phyloP scores from a whole-genome alignment of 2,329 filamentous ascomycete genomes.

The Sporothrix dimorphospora region DNA sequence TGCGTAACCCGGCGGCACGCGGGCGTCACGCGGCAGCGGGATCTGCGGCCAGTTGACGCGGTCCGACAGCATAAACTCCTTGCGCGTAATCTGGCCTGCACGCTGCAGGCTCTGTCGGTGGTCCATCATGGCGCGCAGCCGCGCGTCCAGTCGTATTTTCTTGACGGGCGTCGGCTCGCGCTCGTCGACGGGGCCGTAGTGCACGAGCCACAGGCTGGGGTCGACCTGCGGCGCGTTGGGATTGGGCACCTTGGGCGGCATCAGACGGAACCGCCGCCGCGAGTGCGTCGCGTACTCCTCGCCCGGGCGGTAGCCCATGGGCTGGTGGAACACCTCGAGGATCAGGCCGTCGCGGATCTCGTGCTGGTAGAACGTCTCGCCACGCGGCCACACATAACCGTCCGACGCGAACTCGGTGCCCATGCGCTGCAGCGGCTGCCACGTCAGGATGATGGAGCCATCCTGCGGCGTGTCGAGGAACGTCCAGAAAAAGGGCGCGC shows the following conservation, averaged over 20 bases:
- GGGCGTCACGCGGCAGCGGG: slow-evolving; percentile 63
- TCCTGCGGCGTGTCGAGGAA: slow-evolving; percentile 83
- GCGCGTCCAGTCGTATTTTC: slow-evolving; percentile 66
- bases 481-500: slow-evolving; percentile 89
- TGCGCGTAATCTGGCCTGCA: slow-evolving; percentile 80
- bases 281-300: slow-evolving; percentile 77
- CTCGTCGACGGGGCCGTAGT: slow-evolving; percentile 79
- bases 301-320: slow-evolving; percentile 72
- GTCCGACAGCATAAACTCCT: slow-evolving; percentile 94
- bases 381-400: slow-evolving; percentile 87
- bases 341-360: slow-evolving; percentile 70
- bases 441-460: slow-evolving; percentile 81
- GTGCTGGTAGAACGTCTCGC: slow-evolving; percentile 75
- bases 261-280: slow-evolving; percentile 82
- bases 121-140: slow-evolving; percentile 62
- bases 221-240: slow-evolving; percentile 72
- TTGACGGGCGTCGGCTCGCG: slow-evolving; percentile 72
- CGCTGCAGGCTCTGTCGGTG: slow-evolving; percentile 67
- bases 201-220: slow-evolving; percentile 84
- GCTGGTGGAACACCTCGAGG: slow-evolving; percentile 85
- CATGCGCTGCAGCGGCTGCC: slow-evolving; percentile 78
- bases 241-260: slow-evolving; percentile 69
- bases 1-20: slow-evolving; percentile 56
- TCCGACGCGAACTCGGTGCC: slow-evolving; percentile 82
- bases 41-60: slow-evolving; percentile 88